Evolutionary conservation across 2,329 filamentous ascomycete genomes (phyloP).

Genomic region (Claviceps cyperi): DNA sequence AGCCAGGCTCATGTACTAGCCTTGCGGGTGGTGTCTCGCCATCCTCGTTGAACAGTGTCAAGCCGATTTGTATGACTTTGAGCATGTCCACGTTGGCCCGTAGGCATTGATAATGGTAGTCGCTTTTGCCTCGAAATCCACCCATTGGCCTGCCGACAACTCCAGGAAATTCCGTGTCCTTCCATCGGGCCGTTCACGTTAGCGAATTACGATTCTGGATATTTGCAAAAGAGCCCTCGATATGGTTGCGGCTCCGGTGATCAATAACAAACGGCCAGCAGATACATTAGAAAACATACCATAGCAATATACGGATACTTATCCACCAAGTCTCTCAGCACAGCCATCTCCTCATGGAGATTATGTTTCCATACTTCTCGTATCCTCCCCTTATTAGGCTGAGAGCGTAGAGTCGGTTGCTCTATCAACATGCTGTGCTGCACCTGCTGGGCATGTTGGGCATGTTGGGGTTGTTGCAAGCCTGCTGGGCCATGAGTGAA

Average conservation of each 20-base stretch:
- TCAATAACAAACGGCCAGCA: background rate
- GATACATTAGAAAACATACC: constrained; percentile 40
- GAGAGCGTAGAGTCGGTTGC: constrained; percentile 25
- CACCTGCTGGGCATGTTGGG: constrained; percentile 28
- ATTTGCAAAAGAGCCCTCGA: background rate
- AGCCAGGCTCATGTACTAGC: constrained; percentile 32
- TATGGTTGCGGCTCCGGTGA: too few relatives aligned
- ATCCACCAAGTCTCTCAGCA: constrained; percentile 69
- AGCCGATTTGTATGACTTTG: constrained; percentile 92
- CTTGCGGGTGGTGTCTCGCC: constrained; percentile 72
- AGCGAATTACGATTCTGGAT: constrained; percentile 1
- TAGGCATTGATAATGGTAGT: constrained; percentile 97
- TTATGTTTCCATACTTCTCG: constrained; percentile 94
- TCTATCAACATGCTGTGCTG: constrained; percentile 27
- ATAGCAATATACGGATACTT: constrained; percentile 95
- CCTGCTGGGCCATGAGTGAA: constrained; percentile 57
- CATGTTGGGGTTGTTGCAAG: constrained; percentile 45
- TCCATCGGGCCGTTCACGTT: constrained; percentile 6
- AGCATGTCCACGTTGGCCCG: constrained; percentile 94
- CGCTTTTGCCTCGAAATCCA: constrained; percentile 83
- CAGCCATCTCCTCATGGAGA: constrained; percentile 76
- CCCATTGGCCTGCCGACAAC: constrained; percentile 94
- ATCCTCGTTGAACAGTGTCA: constrained; percentile 83
- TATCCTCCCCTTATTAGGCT: constrained; percentile 68
- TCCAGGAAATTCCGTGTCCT: constrained; percentile 98